Percentiles rank a stretch among this genome's conserved stretches.
These are phyloP conservation scores for Blastomyces gilchristii DNA, from an alignment of 2,329 filamentous ascomycete genomes.

Conservation along the genomic window DNA sequence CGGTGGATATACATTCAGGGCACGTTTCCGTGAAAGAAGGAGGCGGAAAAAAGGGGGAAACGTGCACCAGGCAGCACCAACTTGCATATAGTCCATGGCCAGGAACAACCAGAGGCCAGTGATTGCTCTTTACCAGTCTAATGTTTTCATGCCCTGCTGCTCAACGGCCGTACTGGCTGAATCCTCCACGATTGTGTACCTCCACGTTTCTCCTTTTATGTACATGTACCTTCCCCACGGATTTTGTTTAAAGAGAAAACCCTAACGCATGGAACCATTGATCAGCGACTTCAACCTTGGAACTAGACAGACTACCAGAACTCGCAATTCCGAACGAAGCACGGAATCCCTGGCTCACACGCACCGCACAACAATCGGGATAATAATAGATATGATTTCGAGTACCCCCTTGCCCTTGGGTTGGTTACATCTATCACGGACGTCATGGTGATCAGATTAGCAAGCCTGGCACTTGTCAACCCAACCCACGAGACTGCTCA, in stretches of 20 bases:
- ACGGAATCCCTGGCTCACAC: not conserved
- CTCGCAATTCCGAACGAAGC: not conserved
- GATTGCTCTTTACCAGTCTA: not conserved
- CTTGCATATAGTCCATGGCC: not conserved
- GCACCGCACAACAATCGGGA: not conserved
- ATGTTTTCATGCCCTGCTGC: not conserved
- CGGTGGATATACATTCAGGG: not conserved
- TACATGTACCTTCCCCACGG: not conserved
- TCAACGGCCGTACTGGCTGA: not conserved
- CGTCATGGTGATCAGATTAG: not conserved
- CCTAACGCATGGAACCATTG: not conserved
- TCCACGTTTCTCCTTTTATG: not conserved
- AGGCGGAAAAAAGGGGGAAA: not conserved
- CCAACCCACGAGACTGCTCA: not conserved
- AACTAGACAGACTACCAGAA: not conserved
- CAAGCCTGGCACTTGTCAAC: not conserved
- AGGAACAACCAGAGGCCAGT: not conserved
- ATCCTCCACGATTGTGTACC: not conserved
- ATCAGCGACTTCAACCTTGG: constrained; percentile 2
- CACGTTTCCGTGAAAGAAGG: not conserved
- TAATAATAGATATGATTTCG: constrained; percentile 2
- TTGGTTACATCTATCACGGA: constrained; percentile 5
- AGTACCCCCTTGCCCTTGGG: not conserved
- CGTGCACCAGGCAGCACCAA: not conserved
- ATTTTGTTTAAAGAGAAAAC: not conserved